Base-by-base conservation (phyloP, 1,139 yeast species). In the Zygosaccharomyces sapae region DNA sequence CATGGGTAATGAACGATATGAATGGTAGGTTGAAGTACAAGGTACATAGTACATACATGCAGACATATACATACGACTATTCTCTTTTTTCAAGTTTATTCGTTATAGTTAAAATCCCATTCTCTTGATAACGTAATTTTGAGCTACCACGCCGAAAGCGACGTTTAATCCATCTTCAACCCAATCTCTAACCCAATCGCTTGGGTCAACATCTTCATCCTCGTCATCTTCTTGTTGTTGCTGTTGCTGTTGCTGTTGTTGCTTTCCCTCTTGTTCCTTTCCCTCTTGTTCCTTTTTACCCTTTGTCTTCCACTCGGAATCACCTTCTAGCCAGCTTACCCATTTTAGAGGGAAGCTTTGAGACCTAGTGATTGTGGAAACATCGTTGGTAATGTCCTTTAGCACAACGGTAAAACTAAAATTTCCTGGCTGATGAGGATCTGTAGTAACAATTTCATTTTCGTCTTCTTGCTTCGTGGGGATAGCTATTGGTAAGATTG, bases 161-260 rank as follows among this genome's bases (percentile, higher is more conserved):
- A 89, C 74, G 29, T 81, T 80, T 47, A 92, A 72, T 0, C 96
- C 95, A 56, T 86, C 87, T 59, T 80, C 84, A 36, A 92, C 77
- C 97, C 97, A 90, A 50, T 81, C 92, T 45, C 79, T 76, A n/a
- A 92, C 95, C 98, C 97, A 92, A 55, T 87, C 96, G 44, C 88
- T 75, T 8, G 97, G 96, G 65, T 90, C 96, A 37, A 89, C 78
- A n/a, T 72, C 77, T 8, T 67, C 74, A n/a, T 66, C 73, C 3
- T 59, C 56, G 3, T 62, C 67, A 20, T 58, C 67, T 4, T 55
- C 63, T 2, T 56, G 62, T 5, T 49, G 56, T 4, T 52, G 52
- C 29, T 52, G 47, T 5, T 45, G 52, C 16, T 55, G 59, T 10
- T 55, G 54, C 16, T 51, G 47, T 8, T 54, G 49, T n/a, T 48